Evolutionary conservation across 2,329 filamentous ascomycete species (phyloP), one percentile per base, ranked within the genome.

Genomic region (Aspergillus aculeatinus): DNA sequence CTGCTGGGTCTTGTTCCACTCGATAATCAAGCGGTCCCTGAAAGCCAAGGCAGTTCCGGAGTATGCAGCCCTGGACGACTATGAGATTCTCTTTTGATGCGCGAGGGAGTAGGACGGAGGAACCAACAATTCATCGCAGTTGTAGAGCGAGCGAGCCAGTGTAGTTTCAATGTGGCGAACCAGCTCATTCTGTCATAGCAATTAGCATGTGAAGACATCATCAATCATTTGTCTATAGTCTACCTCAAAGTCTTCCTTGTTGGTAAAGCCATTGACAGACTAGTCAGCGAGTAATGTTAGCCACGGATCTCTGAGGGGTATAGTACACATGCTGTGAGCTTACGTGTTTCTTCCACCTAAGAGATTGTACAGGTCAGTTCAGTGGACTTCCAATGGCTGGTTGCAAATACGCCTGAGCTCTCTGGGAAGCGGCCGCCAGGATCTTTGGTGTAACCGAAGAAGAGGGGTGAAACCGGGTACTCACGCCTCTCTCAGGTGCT

Each of bases 1-100:
- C 81, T 99, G 95, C 81, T 99, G 95, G 51, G 95, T 99, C 79
- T 89, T 92, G 81, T 98, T 99, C 95, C 95, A 99, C 68, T 96
- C 92, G 64, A 95, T 88, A 71, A 99, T 89, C 73, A 99, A 82
- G 55, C 92, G 89, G 76, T 99, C 94, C 71, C 95, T 87, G 79
- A 99, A 94, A 27, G 95, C 94, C 70, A 99, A 81, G 66, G 92
- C 91, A 48, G 93, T 92, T 65, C 94, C 95, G 7, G 90, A 87
- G 77, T 99, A 99, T 33, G 93, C 92, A 56, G 95, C 95, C 57
- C 86, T 84, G 61, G 2, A 25, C n/a, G 12, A 33, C 19, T 33
- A 35, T 21, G 5, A 47, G 10, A 52, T 31, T 33, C 47, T 54
- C 70, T 16, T 16, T 25, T 7, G 9, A 35, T 35, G 51, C 16